These are phyloP conservation scores for Lachnellula willkommii DNA, from an alignment of 2,329 filamentous ascomycete species.

Conservation along the genomic window DNA sequence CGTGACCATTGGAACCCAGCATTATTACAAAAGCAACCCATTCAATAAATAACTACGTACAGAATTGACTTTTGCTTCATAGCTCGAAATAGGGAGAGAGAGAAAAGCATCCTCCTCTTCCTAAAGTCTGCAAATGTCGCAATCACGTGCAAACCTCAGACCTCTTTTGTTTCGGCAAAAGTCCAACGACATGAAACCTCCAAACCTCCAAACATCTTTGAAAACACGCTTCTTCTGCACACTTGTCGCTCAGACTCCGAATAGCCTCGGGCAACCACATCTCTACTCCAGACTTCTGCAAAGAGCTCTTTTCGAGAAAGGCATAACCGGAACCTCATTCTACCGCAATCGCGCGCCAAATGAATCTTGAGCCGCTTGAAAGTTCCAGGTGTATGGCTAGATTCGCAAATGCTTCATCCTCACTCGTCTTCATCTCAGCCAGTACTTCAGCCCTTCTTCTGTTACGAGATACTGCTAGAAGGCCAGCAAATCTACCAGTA, in stretches of 20 bases:
- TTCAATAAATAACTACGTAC: no score
- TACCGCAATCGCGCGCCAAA: neutral
- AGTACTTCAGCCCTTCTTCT: neutral
- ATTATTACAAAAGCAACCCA: no score
- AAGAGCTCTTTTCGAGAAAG: neutral
- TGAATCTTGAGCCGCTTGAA: neutral
- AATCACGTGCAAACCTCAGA: neutral
- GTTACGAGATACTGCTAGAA: neutral
- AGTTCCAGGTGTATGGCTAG: neutral
- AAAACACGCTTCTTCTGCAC: neutral
- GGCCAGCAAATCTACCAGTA: neutral
- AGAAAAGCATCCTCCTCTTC: no score
- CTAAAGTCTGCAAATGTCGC: neutral
- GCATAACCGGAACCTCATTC: neutral
- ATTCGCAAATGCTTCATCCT: neutral
- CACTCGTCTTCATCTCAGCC: neutral
- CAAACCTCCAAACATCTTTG: neutral
- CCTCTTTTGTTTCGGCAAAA: conserved; percentile 3
- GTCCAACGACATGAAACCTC: conserved; percentile 7
- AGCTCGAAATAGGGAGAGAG: no score
- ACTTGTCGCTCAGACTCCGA: neutral
- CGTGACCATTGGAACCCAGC: no score
- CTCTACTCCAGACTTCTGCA: neutral
- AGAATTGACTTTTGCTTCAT: no score
- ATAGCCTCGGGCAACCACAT: neutral